Evolutionary conservation across 345 rosid species (phyloP).

Genomic region (Geranium rotundifolium): DNA sequence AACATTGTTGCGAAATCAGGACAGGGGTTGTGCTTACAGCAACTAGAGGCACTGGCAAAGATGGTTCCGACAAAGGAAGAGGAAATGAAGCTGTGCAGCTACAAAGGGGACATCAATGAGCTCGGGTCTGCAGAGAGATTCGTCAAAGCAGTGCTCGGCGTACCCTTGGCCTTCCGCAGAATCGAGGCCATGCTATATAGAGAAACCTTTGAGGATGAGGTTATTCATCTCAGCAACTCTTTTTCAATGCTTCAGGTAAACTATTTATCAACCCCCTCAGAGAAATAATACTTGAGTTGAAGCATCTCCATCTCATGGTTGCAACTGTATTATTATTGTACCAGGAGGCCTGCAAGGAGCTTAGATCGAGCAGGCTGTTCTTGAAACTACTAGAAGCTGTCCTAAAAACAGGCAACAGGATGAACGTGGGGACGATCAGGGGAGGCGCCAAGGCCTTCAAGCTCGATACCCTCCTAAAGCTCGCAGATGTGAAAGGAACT

Average conservation of each 20-base stretch:
- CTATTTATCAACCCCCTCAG: too few relatives aligned
- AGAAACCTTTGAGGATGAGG: conserved; percentile 87
- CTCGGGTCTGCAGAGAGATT: conserved; percentile 80
- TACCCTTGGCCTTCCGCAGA: conserved; percentile 64
- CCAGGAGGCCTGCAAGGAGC: conserved; percentile 97
- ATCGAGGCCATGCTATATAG: conserved; percentile 86
- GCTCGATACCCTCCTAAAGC: conserved; percentile 85
- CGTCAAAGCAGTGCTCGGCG: conserved; percentile 37
- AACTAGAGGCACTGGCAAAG: conserved; percentile 79
- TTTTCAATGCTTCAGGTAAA: conserved; percentile 81
- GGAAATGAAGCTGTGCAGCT: conserved; percentile 54
- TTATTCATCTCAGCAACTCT: conserved; percentile 74
- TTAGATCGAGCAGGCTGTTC: conserved; percentile 83
- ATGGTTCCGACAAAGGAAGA: conserved; percentile 96
- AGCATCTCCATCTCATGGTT: background rate
- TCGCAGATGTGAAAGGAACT: conserved; percentile 86
- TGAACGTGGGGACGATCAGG: conserved; percentile 91
- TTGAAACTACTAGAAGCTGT: conserved; percentile 85
- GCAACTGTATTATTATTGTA: background rate
- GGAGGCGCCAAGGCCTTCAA: conserved; percentile 96
- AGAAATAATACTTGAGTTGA: too few relatives aligned
- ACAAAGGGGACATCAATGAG: conserved; percentile 63
- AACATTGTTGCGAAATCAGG: conserved; percentile 24
- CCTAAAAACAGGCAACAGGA: conserved; percentile 87
- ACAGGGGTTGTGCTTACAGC: conserved; percentile 58